Evolutionary conservation across 306 rosid genomes (phyloP).

Genomic region (Gastrolobium villosum): DNA sequence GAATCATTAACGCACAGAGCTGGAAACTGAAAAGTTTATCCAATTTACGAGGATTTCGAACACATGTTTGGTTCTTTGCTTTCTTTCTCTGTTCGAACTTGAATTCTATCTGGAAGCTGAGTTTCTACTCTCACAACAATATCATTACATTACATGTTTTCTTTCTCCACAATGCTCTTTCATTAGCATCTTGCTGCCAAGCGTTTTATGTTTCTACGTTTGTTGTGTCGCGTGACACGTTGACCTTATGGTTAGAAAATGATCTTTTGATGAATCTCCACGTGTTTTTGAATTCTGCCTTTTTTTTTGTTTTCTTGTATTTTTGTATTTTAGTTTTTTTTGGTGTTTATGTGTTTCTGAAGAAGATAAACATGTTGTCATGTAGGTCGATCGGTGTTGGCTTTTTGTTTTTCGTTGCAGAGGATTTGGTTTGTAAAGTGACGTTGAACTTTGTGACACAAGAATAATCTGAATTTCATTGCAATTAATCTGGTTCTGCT

Average conservation of each 20-base stretch:
- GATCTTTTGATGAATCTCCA: not conserved
- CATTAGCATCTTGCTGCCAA: slow-evolving; percentile 33
- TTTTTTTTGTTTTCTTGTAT: not conserved
- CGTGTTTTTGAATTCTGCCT: not conserved
- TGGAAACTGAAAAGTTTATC: not conserved
- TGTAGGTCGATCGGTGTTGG: not conserved
- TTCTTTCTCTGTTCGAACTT: slow-evolving; percentile 38
- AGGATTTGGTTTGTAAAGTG: slow-evolving; percentile 47
- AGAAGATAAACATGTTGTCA: too few relatives aligned
- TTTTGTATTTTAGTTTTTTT: not conserved
- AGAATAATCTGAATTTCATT: slow-evolving; percentile 31
- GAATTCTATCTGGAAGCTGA: too few relatives aligned
- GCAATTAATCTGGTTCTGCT: not conserved
- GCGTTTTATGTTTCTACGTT: slow-evolving; percentile 18
- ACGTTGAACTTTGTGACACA: slow-evolving; percentile 8
- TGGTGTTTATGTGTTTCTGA: too few relatives aligned
- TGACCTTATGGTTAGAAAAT: not conserved
- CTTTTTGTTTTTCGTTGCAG: slow-evolving; percentile 53
- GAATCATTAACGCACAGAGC: not conserved
- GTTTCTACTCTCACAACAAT: not conserved
- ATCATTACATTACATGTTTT: not conserved
- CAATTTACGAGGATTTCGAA: slow-evolving; percentile 28
- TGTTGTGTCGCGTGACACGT: slow-evolving; percentile 8
- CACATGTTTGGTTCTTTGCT: slow-evolving; percentile 40
- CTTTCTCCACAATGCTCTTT: not conserved